phyloP scores from a whole-genome alignment of 148 eudicot genomes.

The Camellia sinensis region DNA sequence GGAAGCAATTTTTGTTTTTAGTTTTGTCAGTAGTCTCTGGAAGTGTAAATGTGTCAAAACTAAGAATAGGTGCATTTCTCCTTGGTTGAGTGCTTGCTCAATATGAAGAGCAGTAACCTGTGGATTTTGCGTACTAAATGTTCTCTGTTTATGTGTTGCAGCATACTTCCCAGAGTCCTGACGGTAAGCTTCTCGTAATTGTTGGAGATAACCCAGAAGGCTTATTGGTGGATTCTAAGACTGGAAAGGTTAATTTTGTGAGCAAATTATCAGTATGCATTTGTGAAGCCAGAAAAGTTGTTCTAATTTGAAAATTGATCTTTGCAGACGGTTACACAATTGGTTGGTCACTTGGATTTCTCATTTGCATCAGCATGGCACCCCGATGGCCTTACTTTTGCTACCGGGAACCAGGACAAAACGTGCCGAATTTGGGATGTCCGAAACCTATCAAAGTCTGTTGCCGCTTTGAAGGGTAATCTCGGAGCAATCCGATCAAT shows the following conservation, averaged over 20 bases:
- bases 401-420: constrained; percentile 89
- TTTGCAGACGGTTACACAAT: constrained; percentile 46
- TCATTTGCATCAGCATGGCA: constrained; percentile 95
- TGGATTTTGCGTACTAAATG: constrained; percentile 24
- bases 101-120: neutral
- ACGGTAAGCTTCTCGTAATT: constrained; percentile 53
- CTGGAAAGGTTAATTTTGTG: constrained; percentile 55
- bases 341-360: constrained; percentile 65
- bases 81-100: neutral
- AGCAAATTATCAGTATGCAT: neutral
- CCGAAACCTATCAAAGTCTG: constrained; percentile 56
- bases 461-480: constrained; percentile 58
- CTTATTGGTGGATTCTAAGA: constrained; percentile 57
- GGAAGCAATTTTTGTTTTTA: too few relatives aligned
- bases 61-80: too few relatives aligned
- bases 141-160: constrained; percentile 20
- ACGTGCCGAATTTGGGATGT: constrained; percentile 84
- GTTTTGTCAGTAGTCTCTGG: too few relatives aligned
- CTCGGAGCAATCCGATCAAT: constrained; percentile 81
- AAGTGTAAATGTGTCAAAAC: too few relatives aligned
- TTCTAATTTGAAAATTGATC: neutral
- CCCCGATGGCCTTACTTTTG: constrained; percentile 68
- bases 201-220: constrained; percentile 75
- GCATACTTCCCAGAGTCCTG: constrained; percentile 82
- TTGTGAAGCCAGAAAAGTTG: neutral